A percentile compares a stretch with the other conserved stretches of the same genome.
Conservation (phyloP, 805 yeast genomes). For the Wickerhamiella alocasiicola region DNA sequence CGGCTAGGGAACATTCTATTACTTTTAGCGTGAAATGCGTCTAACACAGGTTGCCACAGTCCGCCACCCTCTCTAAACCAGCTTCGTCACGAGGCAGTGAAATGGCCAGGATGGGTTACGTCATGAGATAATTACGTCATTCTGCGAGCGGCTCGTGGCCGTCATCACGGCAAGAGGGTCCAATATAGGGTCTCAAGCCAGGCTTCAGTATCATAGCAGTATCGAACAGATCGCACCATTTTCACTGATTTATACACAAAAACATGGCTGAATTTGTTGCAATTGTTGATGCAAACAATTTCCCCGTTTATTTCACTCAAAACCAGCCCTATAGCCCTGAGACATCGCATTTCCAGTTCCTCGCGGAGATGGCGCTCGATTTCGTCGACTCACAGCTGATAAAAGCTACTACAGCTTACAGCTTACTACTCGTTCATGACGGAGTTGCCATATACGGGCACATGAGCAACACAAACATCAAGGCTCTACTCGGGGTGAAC, state of each 20-base stretch:
- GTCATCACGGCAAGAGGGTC: no score
- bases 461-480: slow-evolving; percentile 26
- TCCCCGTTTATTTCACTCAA: slow-evolving; percentile 18
- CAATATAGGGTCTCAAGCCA: no score
- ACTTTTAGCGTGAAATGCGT: no score
- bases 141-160: no score
- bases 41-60: no score
- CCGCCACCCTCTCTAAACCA: no score
- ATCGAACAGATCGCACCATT: neutral
- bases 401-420: neutral
- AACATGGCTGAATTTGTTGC: slow-evolving; percentile 17
- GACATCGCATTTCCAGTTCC: slow-evolving; percentile 23
- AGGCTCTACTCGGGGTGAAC: slow-evolving; percentile 25
- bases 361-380: slow-evolving; percentile 30
- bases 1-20: slow-evolving; percentile 7
- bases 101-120: no score
- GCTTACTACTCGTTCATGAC: slow-evolving; percentile 25
- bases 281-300: slow-evolving; percentile 21
- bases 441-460: slow-evolving; percentile 29
- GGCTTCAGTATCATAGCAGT: no score
- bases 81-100: no score
- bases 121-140: no score
- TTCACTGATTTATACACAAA: neutral
- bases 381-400: slow-evolving; percentile 23
- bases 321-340: slow-evolving; percentile 9